Evolutionary conservation across 2,329 filamentous ascomycete species (phyloP).

Genomic region (Mollisia scopiformis): DNA sequence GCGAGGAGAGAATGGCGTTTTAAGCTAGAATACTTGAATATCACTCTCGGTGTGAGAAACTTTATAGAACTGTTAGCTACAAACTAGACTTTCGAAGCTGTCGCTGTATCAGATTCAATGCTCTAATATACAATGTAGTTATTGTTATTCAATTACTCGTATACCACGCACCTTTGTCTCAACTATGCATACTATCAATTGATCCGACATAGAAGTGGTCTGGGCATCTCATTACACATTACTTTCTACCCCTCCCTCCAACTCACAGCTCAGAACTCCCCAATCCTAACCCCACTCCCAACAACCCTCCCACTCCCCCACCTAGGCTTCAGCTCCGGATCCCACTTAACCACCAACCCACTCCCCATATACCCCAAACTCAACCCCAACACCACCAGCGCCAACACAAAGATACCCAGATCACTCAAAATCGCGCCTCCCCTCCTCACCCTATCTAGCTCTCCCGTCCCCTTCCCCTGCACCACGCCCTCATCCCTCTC

Average conservation of each 20-base stretch:
- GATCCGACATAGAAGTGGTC: too few species aligned
- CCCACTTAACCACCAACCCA: conserved; percentile 25
- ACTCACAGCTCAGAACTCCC: background rate
- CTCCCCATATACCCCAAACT: conserved; percentile 23
- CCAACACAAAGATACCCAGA: conserved; percentile 24
- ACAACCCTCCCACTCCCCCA: conserved; percentile 22
- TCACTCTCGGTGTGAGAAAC: too few species aligned
- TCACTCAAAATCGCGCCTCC: conserved; percentile 23
- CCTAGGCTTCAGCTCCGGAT: conserved; percentile 24
- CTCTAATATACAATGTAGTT: too few species aligned
- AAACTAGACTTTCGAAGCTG: too few species aligned
- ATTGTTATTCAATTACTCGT: too few species aligned
- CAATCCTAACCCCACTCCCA: background rate
- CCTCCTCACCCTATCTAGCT: conserved; percentile 28
- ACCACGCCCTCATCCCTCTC: conserved; percentile 22
- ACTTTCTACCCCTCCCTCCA: background rate
- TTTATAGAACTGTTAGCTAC: too few species aligned
- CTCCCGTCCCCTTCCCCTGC: conserved; percentile 27
- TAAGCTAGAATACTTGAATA: too few species aligned
- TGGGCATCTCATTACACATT: too few species aligned
- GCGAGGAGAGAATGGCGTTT: too few species aligned
- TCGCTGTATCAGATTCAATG: too few species aligned
- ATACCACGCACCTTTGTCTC: too few species aligned
- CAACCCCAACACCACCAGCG: conserved; percentile 16
- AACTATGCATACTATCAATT: too few species aligned